These are phyloP conservation scores for Lachancea meyersii DNA, from an alignment of 805 yeast genomes.

Conservation along the genomic window DNA sequence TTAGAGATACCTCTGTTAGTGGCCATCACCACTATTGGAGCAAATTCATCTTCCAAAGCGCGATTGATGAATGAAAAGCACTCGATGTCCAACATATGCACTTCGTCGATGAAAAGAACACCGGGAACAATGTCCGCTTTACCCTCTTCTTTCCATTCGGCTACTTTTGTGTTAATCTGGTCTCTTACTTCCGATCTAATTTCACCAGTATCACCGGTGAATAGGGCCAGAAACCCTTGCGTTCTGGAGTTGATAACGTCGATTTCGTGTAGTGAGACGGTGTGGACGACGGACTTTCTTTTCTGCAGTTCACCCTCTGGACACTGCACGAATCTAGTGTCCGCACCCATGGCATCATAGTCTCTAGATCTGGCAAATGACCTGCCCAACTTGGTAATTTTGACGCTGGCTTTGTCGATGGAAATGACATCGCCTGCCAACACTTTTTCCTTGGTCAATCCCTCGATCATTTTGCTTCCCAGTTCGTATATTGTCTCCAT, in stretches of 20 bases:
- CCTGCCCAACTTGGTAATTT: constrained; percentile 89
- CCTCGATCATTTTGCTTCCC: constrained; percentile 91
- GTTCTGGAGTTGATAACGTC: constrained; percentile 97
- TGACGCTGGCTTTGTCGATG: constrained; percentile 92
- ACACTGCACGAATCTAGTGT: constrained; percentile 93
- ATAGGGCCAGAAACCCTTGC: constrained; percentile 93
- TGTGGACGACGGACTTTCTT: constrained; percentile 92
- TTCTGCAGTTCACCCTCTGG: constrained; percentile 98
- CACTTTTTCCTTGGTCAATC: constrained; percentile 89
- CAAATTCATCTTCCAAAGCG: constrained; percentile 92
- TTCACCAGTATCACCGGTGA: constrained; percentile 97
- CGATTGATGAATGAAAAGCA: constrained; percentile 91
- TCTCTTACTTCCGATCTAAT: constrained; percentile 92
- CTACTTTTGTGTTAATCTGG: constrained; percentile 93
- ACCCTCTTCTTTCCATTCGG: constrained; percentile 98
- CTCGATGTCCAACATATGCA: constrained; percentile 96
- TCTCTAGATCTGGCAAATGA: constrained; percentile 95
- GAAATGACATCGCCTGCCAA: constrained; percentile 95
- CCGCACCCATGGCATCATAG: constrained; percentile 98
- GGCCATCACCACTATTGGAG: constrained; percentile 97
- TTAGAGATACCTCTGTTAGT: constrained; percentile 93
- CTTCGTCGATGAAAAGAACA: constrained; percentile 94
- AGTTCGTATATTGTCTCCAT: constrained; percentile 98
- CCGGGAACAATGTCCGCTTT: constrained; percentile 98
- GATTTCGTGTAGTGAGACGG: constrained; percentile 95